phyloP scores from a whole-genome alignment of 2,329 filamentous ascomycete genomes.

The Talaromyces sp. region DNA sequence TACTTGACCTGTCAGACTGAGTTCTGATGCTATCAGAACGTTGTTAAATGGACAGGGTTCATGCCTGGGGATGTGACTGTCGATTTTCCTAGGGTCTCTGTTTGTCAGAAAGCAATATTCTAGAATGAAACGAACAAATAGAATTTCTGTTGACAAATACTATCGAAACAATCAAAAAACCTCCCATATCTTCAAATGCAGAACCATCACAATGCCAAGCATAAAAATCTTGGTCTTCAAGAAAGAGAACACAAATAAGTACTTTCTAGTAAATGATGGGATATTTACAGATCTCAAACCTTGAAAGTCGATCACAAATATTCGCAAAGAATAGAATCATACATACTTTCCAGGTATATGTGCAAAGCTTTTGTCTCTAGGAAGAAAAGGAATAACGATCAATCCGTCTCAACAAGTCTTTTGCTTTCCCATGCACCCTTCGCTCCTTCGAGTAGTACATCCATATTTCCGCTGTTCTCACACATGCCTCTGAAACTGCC shows the following conservation, averaged over 20 bases:
- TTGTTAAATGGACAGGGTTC: not conserved
- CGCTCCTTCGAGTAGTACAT: conserved; percentile 55
- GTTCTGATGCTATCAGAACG: not conserved
- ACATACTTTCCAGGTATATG: not conserved
- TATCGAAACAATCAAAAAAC: not conserved
- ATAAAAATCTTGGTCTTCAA: not conserved
- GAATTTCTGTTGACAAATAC: not conserved
- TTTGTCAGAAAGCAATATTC: not conserved
- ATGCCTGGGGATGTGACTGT: not conserved
- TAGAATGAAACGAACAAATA: not conserved
- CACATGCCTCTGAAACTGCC: conserved; percentile 68
- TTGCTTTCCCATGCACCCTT: conserved; percentile 49
- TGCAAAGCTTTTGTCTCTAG: not conserved
- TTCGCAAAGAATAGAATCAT: not conserved
- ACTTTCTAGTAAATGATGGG: not conserved
- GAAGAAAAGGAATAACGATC: not conserved
- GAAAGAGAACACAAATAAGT: not conserved
- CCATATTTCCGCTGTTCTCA: conserved; percentile 64
- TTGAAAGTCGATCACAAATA: not conserved
- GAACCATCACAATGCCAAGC: not conserved
- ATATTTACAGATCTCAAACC: not conserved
- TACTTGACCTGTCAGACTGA: conserved; percentile 6
- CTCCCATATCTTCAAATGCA: not conserved
- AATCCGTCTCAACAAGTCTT: conserved; percentile 29
- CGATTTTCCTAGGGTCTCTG: not conserved